Evolutionary conservation across 805 yeast species (phyloP), one percentile per base, ranked within the genome.

Genomic region (Metschnikowia henanensis): DNA sequence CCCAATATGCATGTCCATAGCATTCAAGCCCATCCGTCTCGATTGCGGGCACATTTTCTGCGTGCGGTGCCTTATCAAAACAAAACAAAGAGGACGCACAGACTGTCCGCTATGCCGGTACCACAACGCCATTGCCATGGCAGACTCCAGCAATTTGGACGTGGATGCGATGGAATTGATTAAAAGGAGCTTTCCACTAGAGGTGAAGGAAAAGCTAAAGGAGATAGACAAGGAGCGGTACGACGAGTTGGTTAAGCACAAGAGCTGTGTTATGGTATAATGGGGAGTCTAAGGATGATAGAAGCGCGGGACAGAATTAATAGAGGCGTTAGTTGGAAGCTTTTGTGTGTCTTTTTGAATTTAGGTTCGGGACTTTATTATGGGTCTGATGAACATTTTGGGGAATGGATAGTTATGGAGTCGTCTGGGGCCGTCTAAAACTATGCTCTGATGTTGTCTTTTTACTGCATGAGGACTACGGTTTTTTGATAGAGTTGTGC

Each of bases 31-130:
- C 2, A 81, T 85, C 37, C 64, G 81, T 37, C 65, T 85, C 13
- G 64, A 61, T 8, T 85, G 94, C 60, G 75, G 75, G 1, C 94
- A 85, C 57, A 64, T 83, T 17, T 85, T 84, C 59, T 85, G 94
- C 59, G 80, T 85, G 3, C 64, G 91, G 37, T 85, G 94, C 53
- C 60, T 84, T 44, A 83, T 86, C 20, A 83, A 83, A 53, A 56
- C 85, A 50, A 86, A 84, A 60, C 72, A 85, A 41, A 73, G 77
- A 43, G 60, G 59, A 3, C 80, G 80, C 47, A 73, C 75, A 32
- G 75, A 76, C 50, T 85, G 94, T 59, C 94, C 94, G 1, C 65
- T 85, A 25, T 85, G 94, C 58, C 60, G 84, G 35, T 57, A 71
- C 30, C 72, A 72, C 23, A 56, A 66, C 8, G 86, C 80, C 2